Evolutionary conservation across 2,329 filamentous ascomycete species (phyloP).

Genomic region (Cytospora piceae): DNA sequence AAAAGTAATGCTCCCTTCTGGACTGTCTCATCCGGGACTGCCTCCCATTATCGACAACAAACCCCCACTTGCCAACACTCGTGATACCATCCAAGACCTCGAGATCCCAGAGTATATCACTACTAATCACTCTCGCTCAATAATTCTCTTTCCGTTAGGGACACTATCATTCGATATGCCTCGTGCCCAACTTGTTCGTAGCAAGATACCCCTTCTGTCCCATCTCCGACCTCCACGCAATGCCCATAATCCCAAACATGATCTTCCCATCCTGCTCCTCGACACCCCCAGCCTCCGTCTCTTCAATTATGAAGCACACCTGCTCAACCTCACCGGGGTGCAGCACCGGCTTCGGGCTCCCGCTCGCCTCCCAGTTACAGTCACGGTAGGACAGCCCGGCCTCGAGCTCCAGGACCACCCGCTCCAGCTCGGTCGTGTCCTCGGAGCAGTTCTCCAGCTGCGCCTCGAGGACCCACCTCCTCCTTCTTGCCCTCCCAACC

Average conservation of each 20-base stretch:
- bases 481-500: constrained; percentile 24
- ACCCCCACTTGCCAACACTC: background rate
- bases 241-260: constrained; percentile 78
- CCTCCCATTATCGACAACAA: background rate
- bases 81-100: background rate
- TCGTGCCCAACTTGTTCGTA: constrained; percentile 76
- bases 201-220: constrained; percentile 85
- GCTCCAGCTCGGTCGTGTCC: constrained; percentile 76
- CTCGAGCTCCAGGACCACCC: constrained; percentile 59
- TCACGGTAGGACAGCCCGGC: constrained; percentile 55
- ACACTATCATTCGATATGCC: constrained; percentile 33
- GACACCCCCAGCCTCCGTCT: constrained; percentile 46
- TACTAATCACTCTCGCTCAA: background rate
- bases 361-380: constrained; percentile 59
- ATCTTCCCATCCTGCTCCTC: constrained; percentile 63
- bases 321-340: constrained; percentile 68
- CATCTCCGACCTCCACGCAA: constrained; percentile 89
- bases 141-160: background rate
- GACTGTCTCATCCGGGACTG: background rate
- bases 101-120: no score
- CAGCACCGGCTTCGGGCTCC: constrained; percentile 55
- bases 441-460: constrained; percentile 96
- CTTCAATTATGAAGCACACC: constrained; percentile 65
- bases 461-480: constrained; percentile 80
- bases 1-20: background rate